Evolutionary conservation across 352 stramenopile genomes (phyloP), one percentile per base, ranked within the genome.

Genomic region (Phytophthora fragariaefolia): DNA sequence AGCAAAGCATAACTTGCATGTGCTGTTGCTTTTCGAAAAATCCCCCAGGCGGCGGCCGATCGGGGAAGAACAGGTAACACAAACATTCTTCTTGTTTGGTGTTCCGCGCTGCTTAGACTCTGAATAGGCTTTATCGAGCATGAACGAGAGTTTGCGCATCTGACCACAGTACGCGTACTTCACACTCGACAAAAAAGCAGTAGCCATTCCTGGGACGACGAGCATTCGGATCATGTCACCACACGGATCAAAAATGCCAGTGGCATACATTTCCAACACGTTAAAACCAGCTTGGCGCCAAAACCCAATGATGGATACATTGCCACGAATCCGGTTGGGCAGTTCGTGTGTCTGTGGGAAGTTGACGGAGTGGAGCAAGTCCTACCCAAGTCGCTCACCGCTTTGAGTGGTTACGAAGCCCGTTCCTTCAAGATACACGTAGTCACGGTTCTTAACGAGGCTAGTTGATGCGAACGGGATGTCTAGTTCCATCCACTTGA

Each of bases 381-480:
- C 6, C 3, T 43, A 43, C 17, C 36, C 36, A 18, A 43, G 36
- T 4, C 36, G 36, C 12, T 43, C 36, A n/a, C 36, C 36, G 15
- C 12, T 43, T n/a, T 43, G 36, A 43, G 9, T n/a, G 4, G 36
- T 43, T 5, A 43, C 36, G 36, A 43, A 43, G 36, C 36, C 36
- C 15, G 36, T 43, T 7, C 48, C 48, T 55, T 55, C 72, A 36
- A 83, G 50, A 28, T 70, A 74, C 22, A 83, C 75, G 42, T 75
- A 76, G 58, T 83, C 75, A 36, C 75, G 71, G 43, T 77, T 76
- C 40, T 61, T 61, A 40, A 61, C 54, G 0, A 58, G 34, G 1
- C 49, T 26, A 0, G 38, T 51, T 62, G 27, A 77, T 42, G 10
- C 27, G 8, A 55, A 22, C 6, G 47, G 48, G 8, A 55, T 30